Conservation (phyloP, 2,329 filamentous ascomycete genomes). For the Endoconidiophora laricicola region DNA sequence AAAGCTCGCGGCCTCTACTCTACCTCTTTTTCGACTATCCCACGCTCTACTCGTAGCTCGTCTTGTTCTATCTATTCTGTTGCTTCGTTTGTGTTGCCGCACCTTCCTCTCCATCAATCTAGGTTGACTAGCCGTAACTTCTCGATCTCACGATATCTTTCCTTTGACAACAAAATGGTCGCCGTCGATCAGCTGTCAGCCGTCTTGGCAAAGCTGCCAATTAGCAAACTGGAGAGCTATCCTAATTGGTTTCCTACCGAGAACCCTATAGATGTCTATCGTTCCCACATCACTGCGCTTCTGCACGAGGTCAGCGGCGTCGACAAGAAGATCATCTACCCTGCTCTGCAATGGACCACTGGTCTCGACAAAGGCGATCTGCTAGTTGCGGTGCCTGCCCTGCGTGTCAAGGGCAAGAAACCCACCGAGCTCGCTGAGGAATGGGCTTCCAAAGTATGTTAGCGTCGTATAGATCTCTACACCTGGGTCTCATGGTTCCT, state of each 20-base stretch:
- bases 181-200: slow-evolving; percentile 9
- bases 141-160: neutral
- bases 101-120: neutral
- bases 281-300: slow-evolving; percentile 55
- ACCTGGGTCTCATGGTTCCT: neutral
- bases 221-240: slow-evolving; percentile 26
- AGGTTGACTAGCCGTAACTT: neutral
- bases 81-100: neutral
- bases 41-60: neutral
- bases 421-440: slow-evolving; percentile 44
- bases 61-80: too few species aligned
- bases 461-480: too few species aligned
- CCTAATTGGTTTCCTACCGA: slow-evolving; percentile 46
- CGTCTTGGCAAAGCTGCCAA: slow-evolving; percentile 20
- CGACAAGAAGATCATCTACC: slow-evolving; percentile 54
- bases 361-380: slow-evolving; percentile 72
- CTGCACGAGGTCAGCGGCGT: slow-evolving; percentile 54
- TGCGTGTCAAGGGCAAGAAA: slow-evolving; percentile 58
- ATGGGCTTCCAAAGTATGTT: slow-evolving; percentile 40
- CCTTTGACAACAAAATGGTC: slow-evolving; percentile 8
- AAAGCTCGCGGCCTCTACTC: neutral
- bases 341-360: slow-evolving; percentile 60
- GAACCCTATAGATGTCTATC: slow-evolving; percentile 68
- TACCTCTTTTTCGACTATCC: neutral
- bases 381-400: slow-evolving; percentile 60